Evolutionary conservation across 176 grass and related monocot genomes (phyloP), one percentile per base, ranked within the genome.

Genomic region (Ensete glaucum): DNA sequence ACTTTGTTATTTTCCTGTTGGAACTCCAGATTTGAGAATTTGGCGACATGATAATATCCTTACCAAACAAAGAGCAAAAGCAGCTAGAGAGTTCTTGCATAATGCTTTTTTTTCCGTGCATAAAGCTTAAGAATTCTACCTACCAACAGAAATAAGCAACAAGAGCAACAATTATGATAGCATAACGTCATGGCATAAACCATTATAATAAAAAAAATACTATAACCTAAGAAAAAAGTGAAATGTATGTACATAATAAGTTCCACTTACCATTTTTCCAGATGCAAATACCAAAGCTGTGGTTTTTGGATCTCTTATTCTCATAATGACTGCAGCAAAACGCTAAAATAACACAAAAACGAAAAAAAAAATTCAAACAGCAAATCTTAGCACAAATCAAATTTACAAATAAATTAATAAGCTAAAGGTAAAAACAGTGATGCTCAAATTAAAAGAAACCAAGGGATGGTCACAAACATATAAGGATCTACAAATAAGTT

Each of bases 271-370:
- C 95, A 98, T 98, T 89, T 98, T 93, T 51, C 95, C 95, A 11
- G 95, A 98, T 50, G 95, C 95, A 53, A 98, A 98, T 83, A 98
- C 93, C 84, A 98, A 80, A 25, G 95, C 90, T 13, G 95, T 98
- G 54, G 95, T 93, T 93, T 98, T 98, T 62, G 95, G 95, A 77
- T 98, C 90, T 80, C 95, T 91, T 89, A 96, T 96, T 92, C 89
- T 88, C 92, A 96, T 92, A 76, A 96, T 96, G 81, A 96, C 89
- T 60, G 92, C 95, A 76, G 90, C 90, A 89, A 98, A 98, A 93
- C 88, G 88, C 90, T 98, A 14, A 22, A 19, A 64, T 23, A 9
- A 11, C 9, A 82, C 68, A 67, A 79, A 86, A 73, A 55, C 10
- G 75, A 26, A 23, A 66, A 62, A 81, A 50, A 88, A 49, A 17